phyloP scores from a whole-genome alignment of 495 filamentous ascomycete genomes.

The Bacidia gigantensis region DNA sequence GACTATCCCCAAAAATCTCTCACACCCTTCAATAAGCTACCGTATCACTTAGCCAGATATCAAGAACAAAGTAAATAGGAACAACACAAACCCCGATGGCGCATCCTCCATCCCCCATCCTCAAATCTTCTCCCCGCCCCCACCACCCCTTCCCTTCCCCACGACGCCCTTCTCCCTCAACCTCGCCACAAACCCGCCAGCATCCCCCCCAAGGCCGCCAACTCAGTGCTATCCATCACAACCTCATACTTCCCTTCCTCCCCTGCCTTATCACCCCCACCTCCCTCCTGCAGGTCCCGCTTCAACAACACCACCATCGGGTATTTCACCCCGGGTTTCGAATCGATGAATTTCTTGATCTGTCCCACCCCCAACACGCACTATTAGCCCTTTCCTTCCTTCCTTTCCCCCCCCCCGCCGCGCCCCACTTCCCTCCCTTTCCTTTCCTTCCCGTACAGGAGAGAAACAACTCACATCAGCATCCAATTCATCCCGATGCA shows the following conservation, averaged over 20 bases:
- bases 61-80: too few species aligned
- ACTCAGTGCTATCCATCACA: conserved; percentile 10
- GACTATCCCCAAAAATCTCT: too few species aligned
- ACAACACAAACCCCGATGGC: too few species aligned
- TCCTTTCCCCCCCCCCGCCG: too few species aligned
- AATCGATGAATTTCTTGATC: conserved; percentile 6
- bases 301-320: conserved; percentile 12
- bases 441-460: background rate
- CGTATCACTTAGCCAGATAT: too few species aligned
- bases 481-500: conserved; percentile 15
- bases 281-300: background rate
- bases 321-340: background rate
- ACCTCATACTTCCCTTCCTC: background rate
- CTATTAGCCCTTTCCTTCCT: background rate
- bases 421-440: too few species aligned
- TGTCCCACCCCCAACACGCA: background rate
- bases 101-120: too few species aligned
- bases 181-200: conserved; percentile 5
- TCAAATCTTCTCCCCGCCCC: too few species aligned
- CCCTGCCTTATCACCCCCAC: background rate
- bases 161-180: conserved; percentile 6
- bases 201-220: conserved; percentile 9
- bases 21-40: too few species aligned
- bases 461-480: conserved; percentile 3
- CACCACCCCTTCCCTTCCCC: too few species aligned